Base-by-base conservation (phyloP, 2,329 filamentous ascomycete species). In the Dactylellina parvicollis region DNA sequence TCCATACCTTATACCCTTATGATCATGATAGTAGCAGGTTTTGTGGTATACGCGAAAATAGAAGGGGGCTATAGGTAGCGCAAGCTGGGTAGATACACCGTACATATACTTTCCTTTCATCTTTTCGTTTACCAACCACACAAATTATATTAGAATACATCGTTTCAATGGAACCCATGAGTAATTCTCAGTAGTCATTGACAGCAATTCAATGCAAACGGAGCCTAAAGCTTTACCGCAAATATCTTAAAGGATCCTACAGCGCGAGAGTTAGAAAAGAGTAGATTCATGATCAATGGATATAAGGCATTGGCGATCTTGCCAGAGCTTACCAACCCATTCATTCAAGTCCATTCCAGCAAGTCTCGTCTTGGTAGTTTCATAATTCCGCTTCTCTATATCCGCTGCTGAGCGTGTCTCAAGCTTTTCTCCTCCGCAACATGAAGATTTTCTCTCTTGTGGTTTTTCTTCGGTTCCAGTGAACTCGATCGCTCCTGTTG, bases 181-280 rank as follows among this genome's bases (percentile, higher is more conserved):
- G n/a, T n/a, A n/a, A n/a, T n/a, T n/a, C n/a, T n/a, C n/a, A n/a
- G n/a, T n/a, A n/a, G n/a, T n/a, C n/a, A n/a, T n/a, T n/a, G n/a
- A n/a, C n/a, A n/a, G n/a, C n/a, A n/a, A n/a, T n/a, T n/a, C n/a
- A n/a, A n/a, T n/a, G n/a, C n/a, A n/a, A n/a, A n/a, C n/a, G n/a
- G n/a, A n/a, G n/a, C n/a, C n/a, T 8, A 64, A 30, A 14, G 20
- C 26, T 70, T 70, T 36, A 70, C 26, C 20, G 65, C 65, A 30
- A 61, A 70, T n/a, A 70, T 61, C 40, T 61, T 70, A 28, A 60
- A 70, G 4, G 65, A 70, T 12, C 65, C 65, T 70, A 5, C n/a
- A n/a, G 4, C 9, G 22, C 4, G 0, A 26, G 5, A 42, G 30
- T 10, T 14, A 61, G 42, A 16, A 10, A 28, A 18, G 22, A 14